Evolutionary conservation across 2,329 filamentous ascomycete species (phyloP).

Genomic region (Trichoderma polysporum): DNA sequence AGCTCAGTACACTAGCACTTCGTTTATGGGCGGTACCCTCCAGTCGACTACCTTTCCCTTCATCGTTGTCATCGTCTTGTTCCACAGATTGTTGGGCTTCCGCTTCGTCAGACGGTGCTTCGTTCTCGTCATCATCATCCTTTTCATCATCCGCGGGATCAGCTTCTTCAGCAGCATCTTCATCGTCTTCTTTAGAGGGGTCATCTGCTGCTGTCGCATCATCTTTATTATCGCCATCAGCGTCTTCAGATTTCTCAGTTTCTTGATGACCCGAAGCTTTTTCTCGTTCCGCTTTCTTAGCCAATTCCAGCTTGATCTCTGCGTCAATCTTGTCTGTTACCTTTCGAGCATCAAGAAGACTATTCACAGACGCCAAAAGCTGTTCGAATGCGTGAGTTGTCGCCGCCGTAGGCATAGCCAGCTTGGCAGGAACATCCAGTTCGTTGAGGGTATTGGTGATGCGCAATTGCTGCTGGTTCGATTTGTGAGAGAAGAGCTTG

Average conservation of each 20-base stretch:
- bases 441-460: conserved; percentile 72
- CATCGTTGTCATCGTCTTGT: conserved; percentile 31
- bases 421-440: conserved; percentile 66
- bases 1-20: conserved; percentile 78
- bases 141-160: conserved; percentile 23
- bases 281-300: conserved; percentile 55
- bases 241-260: conserved; percentile 18
- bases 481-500: conserved; percentile 76
- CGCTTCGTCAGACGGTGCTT: conserved; percentile 4
- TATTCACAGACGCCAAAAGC: conserved; percentile 65
- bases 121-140: conserved; percentile 20
- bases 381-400: conserved; percentile 71
- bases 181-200: conserved; percentile 29
- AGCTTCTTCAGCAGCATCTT: conserved; percentile 22
- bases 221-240: conserved; percentile 21
- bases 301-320: conserved; percentile 63
- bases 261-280: conserved; percentile 33
- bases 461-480: conserved; percentile 70
- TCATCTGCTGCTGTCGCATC: conserved; percentile 21
- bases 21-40: conserved; percentile 62
- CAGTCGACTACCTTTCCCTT: conserved; percentile 36
- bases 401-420: conserved; percentile 71
- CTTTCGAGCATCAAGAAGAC: conserved; percentile 71
- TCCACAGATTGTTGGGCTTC: conserved; percentile 28
- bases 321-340: conserved; percentile 72